phyloP scores from a whole-genome alignment of 192 early-diverging fungal genomes.

The Backusella psychrophila region DNA sequence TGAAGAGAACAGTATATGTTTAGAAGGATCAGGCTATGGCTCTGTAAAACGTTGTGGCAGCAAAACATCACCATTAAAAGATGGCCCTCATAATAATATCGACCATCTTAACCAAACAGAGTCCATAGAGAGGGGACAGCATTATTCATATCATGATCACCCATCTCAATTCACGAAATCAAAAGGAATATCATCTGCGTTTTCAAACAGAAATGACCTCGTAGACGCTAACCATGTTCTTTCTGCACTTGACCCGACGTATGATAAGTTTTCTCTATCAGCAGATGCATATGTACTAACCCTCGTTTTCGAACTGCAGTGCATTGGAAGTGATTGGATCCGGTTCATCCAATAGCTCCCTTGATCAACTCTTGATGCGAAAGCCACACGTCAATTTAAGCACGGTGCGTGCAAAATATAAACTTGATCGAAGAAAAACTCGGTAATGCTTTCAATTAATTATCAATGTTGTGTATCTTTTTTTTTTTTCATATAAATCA shows the following conservation, averaged over 20 bases:
- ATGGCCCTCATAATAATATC: background rate
- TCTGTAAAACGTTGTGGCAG: background rate
- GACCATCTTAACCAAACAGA: background rate
- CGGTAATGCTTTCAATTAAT: conserved; percentile 12
- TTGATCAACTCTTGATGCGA: conserved; percentile 25
- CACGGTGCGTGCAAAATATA: conserved; percentile 25
- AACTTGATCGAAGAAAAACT: conserved; percentile 12
- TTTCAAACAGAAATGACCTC: background rate
- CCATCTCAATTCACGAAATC: background rate
- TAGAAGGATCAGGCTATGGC: background rate
- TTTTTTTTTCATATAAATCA: background rate
- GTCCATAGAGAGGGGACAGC: background rate
- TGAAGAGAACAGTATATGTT: background rate
- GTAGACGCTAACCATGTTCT: conserved; percentile 9
- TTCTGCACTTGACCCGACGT: conserved; percentile 28
- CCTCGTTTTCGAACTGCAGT: background rate
- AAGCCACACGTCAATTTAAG: conserved; percentile 25
- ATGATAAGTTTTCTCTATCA: background rate
- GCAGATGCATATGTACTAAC: background rate
- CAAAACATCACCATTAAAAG: background rate
- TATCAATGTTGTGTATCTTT: background rate
- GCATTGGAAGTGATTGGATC: conserved; percentile 23
- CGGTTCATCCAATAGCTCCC: background rate
- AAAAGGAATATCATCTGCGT: background rate
- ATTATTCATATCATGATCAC: background rate